Evolutionary conservation across 495 filamentous ascomycete genomes (phyloP).

Genomic region (Aspergillus coremiiformis): DNA sequence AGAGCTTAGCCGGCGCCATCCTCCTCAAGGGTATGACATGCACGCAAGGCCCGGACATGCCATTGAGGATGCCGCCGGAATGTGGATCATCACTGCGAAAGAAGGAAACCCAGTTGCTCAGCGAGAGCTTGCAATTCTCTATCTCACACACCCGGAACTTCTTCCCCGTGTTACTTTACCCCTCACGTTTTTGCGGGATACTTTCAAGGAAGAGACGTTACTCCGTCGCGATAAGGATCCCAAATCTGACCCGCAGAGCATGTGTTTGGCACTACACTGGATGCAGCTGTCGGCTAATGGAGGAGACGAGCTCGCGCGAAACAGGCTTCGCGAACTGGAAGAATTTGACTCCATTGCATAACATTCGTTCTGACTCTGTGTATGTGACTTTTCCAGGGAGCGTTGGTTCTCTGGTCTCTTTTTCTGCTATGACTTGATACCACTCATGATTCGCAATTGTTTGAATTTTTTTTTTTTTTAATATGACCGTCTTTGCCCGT

Average conservation of each 20-base stretch:
- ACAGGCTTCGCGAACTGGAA: constrained; percentile 70
- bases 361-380: constrained; percentile 8
- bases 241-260: constrained; percentile 72
- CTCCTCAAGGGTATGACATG: constrained; percentile 32
- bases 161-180: constrained; percentile 79
- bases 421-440: constrained; percentile 16
- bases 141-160: constrained; percentile 85
- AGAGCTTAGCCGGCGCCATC: constrained; percentile 37
- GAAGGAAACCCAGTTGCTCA: constrained; percentile 91
- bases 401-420: constrained; percentile 5
- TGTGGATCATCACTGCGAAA: constrained; percentile 93
- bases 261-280: constrained; percentile 97
- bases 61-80: constrained; percentile 78
- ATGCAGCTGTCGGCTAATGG: constrained; percentile 87
- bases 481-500: background rate
- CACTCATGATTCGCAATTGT: constrained; percentile 15
- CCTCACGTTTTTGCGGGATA: constrained; percentile 75
- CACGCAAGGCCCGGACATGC: constrained; percentile 34
- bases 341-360: constrained; percentile 49
- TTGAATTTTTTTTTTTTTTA: constrained; percentile 6
- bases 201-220: constrained; percentile 86
- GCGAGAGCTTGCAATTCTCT: constrained; percentile 88
- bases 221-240: constrained; percentile 49
- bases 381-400: background rate
- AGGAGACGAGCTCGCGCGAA: constrained; percentile 79